Conservation (phyloP, 495 filamentous ascomycete genomes). For the Massariosphaeria phaeospora region DNA sequence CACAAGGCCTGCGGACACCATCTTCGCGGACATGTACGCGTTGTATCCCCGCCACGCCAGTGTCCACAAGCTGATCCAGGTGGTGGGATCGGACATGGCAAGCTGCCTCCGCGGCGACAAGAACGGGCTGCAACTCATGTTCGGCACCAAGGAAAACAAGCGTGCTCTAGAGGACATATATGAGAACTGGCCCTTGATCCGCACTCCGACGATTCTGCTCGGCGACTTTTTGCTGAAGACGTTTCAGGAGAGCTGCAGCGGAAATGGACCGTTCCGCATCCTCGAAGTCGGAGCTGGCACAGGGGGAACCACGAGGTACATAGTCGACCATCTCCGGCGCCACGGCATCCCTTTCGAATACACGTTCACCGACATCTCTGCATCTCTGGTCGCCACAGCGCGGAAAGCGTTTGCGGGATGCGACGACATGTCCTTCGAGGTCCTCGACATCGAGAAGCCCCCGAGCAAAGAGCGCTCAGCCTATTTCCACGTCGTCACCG, state of each 20-base stretch:
- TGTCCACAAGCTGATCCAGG: neutral
- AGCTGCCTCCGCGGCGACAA: neutral
- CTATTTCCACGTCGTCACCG: conserved; percentile 40
- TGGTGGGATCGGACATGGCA: neutral
- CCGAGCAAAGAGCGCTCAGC: conserved; percentile 26
- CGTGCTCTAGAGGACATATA: neutral
- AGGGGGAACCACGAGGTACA: neutral
- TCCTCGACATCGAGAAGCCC: conserved; percentile 13
- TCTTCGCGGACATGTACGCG: neutral
- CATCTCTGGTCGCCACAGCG: conserved; percentile 30
- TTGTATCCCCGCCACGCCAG: neutral
- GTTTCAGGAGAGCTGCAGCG: neutral
- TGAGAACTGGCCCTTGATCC: neutral
- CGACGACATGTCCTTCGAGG: conserved; percentile 15
- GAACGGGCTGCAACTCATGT: neutral
- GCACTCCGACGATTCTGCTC: neutral
- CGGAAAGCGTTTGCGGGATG: conserved; percentile 29
- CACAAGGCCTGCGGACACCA: neutral
- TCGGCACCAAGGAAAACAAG: neutral
- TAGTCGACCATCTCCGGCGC: neutral
- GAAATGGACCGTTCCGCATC: neutral
- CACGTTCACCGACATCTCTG: conserved; percentile 44
- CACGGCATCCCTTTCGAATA: conserved; percentile 37
- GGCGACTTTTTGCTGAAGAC: neutral
- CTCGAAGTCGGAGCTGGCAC: conserved; percentile 7